phyloP scores from a whole-genome alignment of 768 basidiomycete species.

The Mycena haematopus region DNA sequence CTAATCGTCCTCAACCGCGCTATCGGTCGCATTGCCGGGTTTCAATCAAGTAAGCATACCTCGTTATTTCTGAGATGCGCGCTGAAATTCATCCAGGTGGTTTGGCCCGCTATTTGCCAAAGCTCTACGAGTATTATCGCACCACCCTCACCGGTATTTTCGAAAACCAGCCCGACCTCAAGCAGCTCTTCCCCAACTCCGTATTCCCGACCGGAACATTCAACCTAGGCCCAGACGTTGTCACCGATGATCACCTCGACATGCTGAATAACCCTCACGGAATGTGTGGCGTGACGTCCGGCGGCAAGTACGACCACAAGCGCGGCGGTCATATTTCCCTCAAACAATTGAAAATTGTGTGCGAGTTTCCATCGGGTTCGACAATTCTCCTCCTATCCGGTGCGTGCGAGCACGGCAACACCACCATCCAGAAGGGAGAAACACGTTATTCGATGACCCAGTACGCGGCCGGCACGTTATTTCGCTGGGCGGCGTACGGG shows the following conservation, averaged over 20 bases:
- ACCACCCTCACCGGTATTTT: not conserved
- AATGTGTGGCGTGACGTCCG: slow-evolving; percentile 19
- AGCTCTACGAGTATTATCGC: not conserved
- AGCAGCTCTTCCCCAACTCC: not conserved
- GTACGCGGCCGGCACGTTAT: slow-evolving; percentile 26
- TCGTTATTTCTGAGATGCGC: too few species aligned
- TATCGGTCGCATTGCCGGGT: not conserved
- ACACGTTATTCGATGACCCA: slow-evolving; percentile 32
- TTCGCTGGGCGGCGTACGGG: slow-evolving; percentile 6
- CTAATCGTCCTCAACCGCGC: not conserved
- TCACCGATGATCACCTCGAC: slow-evolving; percentile 5
- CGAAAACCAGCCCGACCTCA: not conserved
- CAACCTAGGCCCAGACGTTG: slow-evolving; percentile 5
- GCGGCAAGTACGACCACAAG: slow-evolving; percentile 10
- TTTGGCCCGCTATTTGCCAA: not conserved
- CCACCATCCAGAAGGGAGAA: slow-evolving; percentile 23
- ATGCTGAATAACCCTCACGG: slow-evolving; percentile 2
- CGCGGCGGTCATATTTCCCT: slow-evolving; percentile 16
- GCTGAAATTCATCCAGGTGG: not conserved
- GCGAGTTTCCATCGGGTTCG: slow-evolving; percentile 25
- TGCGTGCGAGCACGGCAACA: slow-evolving; percentile 24
- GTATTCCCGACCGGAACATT: not conserved
- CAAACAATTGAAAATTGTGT: slow-evolving; percentile 21
- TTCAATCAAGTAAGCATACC: not conserved
- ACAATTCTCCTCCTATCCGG: not conserved